Percentiles rank a stretch among this genome's conserved stretches.
These are phyloP conservation scores for Populus tremula DNA, from an alignment of 345 rosid species.

Conservation along the genomic window DNA sequence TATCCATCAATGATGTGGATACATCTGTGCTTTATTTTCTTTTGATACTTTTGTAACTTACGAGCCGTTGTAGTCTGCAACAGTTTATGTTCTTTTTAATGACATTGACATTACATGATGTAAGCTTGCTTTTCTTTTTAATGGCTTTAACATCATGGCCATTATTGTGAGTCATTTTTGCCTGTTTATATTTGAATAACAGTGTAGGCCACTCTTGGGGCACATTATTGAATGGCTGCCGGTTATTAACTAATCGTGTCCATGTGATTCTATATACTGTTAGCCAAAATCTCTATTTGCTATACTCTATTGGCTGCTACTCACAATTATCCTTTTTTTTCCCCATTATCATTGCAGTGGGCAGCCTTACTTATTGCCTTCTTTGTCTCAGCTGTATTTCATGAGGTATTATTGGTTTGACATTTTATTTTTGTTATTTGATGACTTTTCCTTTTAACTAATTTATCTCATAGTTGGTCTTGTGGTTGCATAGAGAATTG, in stretches of 20 bases:
- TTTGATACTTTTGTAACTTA: not conserved
- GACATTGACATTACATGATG: not conserved
- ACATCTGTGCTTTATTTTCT: not conserved
- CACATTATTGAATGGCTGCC: not conserved
- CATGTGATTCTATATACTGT: not conserved
- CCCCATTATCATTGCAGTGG: constrained; percentile 40
- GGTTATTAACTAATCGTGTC: not conserved
- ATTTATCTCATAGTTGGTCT: not conserved
- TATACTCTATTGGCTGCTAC: not conserved
- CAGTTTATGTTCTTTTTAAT: no score
- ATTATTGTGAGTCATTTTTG: not conserved
- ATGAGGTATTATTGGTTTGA: constrained; percentile 56
- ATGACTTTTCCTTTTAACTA: not conserved
- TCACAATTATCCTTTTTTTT: not conserved
- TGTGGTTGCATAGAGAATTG: not conserved
- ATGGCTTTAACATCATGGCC: not conserved
- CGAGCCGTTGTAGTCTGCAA: not conserved
- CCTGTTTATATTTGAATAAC: not conserved
- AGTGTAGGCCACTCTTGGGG: not conserved
- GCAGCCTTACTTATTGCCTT: constrained; percentile 69
- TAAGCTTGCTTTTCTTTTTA: not conserved
- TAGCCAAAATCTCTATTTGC: not conserved
- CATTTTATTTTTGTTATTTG: not conserved
- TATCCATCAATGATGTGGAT: not conserved
- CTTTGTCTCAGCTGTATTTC: constrained; percentile 87